Conservation (phyloP, 1,284 basidiomycete species). For the Fomitopsis schrenkii region DNA sequence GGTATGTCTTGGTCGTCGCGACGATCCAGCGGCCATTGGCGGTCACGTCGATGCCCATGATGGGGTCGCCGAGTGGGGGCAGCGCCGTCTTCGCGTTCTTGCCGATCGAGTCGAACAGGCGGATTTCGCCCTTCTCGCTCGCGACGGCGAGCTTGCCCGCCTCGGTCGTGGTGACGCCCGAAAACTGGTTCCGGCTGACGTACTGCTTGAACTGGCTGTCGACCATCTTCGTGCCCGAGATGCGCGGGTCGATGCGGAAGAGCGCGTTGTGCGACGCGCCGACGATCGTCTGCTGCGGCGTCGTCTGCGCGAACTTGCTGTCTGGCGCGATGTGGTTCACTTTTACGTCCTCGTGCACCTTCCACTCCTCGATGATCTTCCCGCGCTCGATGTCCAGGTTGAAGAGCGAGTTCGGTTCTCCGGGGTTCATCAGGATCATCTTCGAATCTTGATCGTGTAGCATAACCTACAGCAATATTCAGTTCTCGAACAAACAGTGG, state of each 20-base stretch:
- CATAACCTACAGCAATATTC: conserved; percentile 72
- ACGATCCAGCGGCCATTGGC: conserved; percentile 94
- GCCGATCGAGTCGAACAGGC: conserved; percentile 93
- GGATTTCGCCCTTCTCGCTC: conserved; percentile 95
- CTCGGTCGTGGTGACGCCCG: conserved; percentile 87
- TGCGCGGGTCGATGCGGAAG: conserved; percentile 96
- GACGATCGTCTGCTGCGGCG: conserved; percentile 89
- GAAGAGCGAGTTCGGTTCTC: conserved; percentile 83
- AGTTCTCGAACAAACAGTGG: neutral
- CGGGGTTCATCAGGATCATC: conserved; percentile 91
- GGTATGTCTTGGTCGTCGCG: conserved; percentile 93
- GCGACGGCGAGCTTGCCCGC: conserved; percentile 89
- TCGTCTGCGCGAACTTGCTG: conserved; percentile 94
- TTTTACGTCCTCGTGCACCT: conserved; percentile 84
- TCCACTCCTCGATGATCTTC: conserved; percentile 99
- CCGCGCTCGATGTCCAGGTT: conserved; percentile 94
- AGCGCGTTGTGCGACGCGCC: conserved; percentile 92
- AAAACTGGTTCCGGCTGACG: conserved; percentile 93
- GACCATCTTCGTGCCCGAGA: conserved; percentile 89
- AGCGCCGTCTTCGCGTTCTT: conserved; percentile 99
- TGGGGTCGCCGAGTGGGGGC: conserved; percentile 93
- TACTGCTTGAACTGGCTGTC: conserved; percentile 98
- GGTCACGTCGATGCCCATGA: conserved; percentile 92
- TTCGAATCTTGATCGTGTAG: conserved; percentile 95
- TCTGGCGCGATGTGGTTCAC: conserved; percentile 91